A percentile compares a stretch with the other conserved stretches of the same genome.
phyloP scores from a whole-genome alignment of 345 rosid genomes.

The Garcia nutans region DNA sequence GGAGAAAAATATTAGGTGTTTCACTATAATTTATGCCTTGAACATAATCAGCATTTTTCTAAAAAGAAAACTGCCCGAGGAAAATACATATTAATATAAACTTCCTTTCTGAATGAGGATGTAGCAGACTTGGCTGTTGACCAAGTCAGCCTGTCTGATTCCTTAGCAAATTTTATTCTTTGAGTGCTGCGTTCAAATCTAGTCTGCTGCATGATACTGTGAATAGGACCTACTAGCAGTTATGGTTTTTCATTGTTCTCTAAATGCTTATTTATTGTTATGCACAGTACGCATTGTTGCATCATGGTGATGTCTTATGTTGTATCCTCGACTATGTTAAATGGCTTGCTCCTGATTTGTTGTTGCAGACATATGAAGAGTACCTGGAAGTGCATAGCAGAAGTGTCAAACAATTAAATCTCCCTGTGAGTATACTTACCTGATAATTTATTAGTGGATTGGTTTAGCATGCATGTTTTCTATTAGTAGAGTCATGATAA shows the following conservation, averaged over 20 bases:
- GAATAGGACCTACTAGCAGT: not conserved
- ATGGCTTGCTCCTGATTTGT: slow-evolving; percentile 25
- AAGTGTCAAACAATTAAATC: slow-evolving; percentile 54
- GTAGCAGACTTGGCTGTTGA: not conserved
- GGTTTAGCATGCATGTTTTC: slow-evolving; percentile 5
- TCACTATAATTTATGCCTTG: not conserved
- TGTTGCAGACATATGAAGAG: slow-evolving; percentile 90
- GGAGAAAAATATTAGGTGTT: not conserved
- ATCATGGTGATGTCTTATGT: not conserved
- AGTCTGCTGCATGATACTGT: not conserved
- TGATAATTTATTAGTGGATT: slow-evolving; percentile 9
- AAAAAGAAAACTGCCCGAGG: not conserved
- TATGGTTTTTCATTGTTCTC: too few species aligned
- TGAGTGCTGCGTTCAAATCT: not conserved
- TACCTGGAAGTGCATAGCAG: slow-evolving; percentile 81
- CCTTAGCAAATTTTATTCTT: not conserved
- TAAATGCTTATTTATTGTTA: too few species aligned
- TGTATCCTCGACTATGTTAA: not conserved
- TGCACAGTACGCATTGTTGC: not conserved
- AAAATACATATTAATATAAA: not conserved
- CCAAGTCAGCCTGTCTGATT: not conserved
- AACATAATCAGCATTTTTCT: not conserved
- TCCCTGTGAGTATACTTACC: slow-evolving; percentile 57
- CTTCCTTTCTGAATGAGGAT: not conserved
- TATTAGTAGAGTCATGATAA: not conserved